Percentiles rank a stretch among this genome's conserved stretches.
phyloP scores from a whole-genome alignment of 306 rosid species.

The Medicago truncatula region MtrunA17r5.0-ANR NC_053043.1:38505501-38506000 shows the following conservation, averaged over 20 bases:
- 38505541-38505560: slow-evolving; percentile 3
- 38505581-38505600: slow-evolving; percentile 18
- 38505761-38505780: neutral
- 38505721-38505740: slow-evolving; percentile 17
- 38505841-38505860: slow-evolving; percentile 16
- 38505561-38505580: slow-evolving; percentile 13
- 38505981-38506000: neutral
- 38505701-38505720: slow-evolving; percentile 11
- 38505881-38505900: neutral
- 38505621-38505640: neutral
- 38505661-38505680: slow-evolving; percentile 21
- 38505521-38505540: slow-evolving; percentile 5
- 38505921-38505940: neutral
- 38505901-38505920: neutral
- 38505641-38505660: slow-evolving; percentile 9
- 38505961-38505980: slow-evolving; percentile 10
- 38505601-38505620: slow-evolving; percentile 15
- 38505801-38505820: slow-evolving; percentile 15
- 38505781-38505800: neutral
- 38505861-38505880: neutral
- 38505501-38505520: slow-evolving; percentile 13
- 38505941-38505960: neutral
- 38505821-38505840: slow-evolving; percentile 11
- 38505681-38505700: slow-evolving; percentile 2
- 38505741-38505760: slow-evolving; percentile 6